Base-by-base conservation (phyloP, 441 rosid species). In the Populus trichocarpa region DNA sequence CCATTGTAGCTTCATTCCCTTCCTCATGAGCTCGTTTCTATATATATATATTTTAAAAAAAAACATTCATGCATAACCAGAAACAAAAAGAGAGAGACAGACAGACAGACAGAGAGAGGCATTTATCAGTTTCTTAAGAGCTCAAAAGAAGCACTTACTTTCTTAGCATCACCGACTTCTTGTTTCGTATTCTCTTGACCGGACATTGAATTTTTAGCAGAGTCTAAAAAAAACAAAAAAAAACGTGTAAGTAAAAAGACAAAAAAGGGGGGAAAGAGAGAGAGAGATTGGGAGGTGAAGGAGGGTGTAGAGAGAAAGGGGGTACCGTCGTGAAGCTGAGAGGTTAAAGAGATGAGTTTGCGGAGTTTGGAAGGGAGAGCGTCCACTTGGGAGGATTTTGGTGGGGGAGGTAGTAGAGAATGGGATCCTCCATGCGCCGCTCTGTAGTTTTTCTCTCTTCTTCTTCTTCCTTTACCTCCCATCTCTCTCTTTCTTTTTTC, bases 321-420 rank as follows among this genome's bases (percentile, higher is more conserved):
- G 68, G 10, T 10, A 77, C 61, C 46, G 57, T 87, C 82, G 6
- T 75, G 81, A 59, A 69, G 74, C 78, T 70, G 69, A 11, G 86
- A 82, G 61, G 92, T 75, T 74, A 89, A 86, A 66, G 94, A 86
- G 84, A 95, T 86, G 81, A 95, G 83, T 74, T 76, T 33, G 79
- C 99, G 99, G 72, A 95, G 96, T 81, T 92, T 95, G 25, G 93
- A 83, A 61, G 98, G 97, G 78, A 96, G 71, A 72, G 89, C 91
- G 74, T 93, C 96, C 70, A 86, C 83, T 77, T 89, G 84, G n/a
- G 93, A 85, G 75, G 83, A 87, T 74, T 91, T 86, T 59, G 99
- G 98, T 2, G 98, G 95, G 30, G 97, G 97, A 61, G 97, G 98
- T 13, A 91, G 94, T 11, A 89, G 81, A 46, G 82, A 75, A 69